A percentile compares a stretch with the other conserved stretches of the same genome.
phyloP scores from a whole-genome alignment of 768 basidiomycete genomes.

The Boletus tylopilopsis region DNA sequence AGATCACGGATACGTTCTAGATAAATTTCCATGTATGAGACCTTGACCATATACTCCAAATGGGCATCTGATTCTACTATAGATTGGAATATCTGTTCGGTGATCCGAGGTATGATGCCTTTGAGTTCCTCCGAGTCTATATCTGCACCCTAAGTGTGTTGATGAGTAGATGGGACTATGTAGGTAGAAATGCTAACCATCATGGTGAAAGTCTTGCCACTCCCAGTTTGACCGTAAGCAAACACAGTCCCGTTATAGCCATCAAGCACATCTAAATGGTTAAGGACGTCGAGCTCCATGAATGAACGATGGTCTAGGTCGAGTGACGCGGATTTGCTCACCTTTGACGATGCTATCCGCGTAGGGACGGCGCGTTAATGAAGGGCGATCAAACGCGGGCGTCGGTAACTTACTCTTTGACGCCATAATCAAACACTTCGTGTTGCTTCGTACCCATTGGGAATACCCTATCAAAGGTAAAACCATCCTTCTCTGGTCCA shows the following conservation, averaged over 20 bases:
- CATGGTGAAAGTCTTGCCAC: slow-evolving; percentile 98
- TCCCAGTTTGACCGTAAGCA: slow-evolving; percentile 96
- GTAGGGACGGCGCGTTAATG: slow-evolving; percentile 16
- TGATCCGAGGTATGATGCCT: slow-evolving; percentile 97
- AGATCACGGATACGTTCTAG: slow-evolving; percentile 94
- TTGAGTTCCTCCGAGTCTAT: slow-evolving; percentile 92
- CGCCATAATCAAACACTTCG: slow-evolving; percentile 98
- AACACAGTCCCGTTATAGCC: slow-evolving; percentile 99
- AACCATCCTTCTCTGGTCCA: slow-evolving; percentile 95
- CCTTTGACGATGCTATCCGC: slow-evolving; percentile 80
- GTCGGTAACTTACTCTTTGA: slow-evolving; percentile 75
- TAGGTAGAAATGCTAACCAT: slow-evolving; percentile 59
- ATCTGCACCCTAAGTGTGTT: slow-evolving; percentile 74
- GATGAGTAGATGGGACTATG: slow-evolving; percentile 8
- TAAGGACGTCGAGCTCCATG: no score
- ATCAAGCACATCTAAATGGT: slow-evolving; percentile 81
- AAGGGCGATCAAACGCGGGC: slow-evolving; percentile 3
- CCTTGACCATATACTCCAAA: slow-evolving; percentile 98
- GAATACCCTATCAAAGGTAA: slow-evolving; percentile 97
- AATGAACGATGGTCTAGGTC: neutral
- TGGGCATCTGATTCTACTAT: slow-evolving; percentile 94
- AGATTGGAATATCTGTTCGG: slow-evolving; percentile 97
- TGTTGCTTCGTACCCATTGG: slow-evolving; percentile 86
- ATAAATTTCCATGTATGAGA: slow-evolving; percentile 99
- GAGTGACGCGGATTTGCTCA: slow-evolving; percentile 29